Base-by-base conservation (phyloP, 768 basidiomycete species). In the Botryobasidium botryosum region DNA sequence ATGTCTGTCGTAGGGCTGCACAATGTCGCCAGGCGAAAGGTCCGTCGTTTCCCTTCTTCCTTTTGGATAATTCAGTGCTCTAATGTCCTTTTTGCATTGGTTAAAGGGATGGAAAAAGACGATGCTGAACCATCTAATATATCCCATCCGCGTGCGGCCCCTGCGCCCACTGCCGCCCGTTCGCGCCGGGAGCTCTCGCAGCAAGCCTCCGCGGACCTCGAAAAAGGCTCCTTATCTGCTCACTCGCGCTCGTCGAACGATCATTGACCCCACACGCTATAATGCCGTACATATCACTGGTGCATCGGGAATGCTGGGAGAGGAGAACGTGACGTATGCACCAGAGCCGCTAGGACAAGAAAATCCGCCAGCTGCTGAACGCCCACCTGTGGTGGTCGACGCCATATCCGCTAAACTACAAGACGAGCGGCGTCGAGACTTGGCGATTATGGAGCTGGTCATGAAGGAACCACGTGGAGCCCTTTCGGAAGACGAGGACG, bases 241-340 rank as follows among this genome's bases (percentile, higher is more conserved):
- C 29, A 57, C 59, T 6, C 67, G 83, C 15, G 75, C 82, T 2
- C 64, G 78, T 48, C 61, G 70, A 47, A 65, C 66, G 47, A 74
- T 67, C 36, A 85, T 88, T 51, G 83, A 87, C 53, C 75, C 82
- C 51, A 69, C 72, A 13, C 68, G 68, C 40, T 86, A 74, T 67
- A 78, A 74, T 20, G 77, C 79, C 35, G 65, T 66, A 15, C 75
- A 83, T 57, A 53, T 85, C 52, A 79, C 72, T 46, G 84, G 25
- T 7, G 24, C 45, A 3, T 23, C 28, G 13, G 21, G 44, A 20
- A 36, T 39, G 6, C 24, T 46, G 12, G 38, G 45, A 12, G 38
- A 24, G n/a, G 24, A 28, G 28, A 18, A 18, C 3, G 17, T 40
- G 20, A 25, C 18, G 8, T 24, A 39, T 3, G 36, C n/a, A n/a